These are phyloP conservation scores for Boletus bicolor DNA, from an alignment of 768 basidiomycete species.

Conservation along the genomic window DNA sequence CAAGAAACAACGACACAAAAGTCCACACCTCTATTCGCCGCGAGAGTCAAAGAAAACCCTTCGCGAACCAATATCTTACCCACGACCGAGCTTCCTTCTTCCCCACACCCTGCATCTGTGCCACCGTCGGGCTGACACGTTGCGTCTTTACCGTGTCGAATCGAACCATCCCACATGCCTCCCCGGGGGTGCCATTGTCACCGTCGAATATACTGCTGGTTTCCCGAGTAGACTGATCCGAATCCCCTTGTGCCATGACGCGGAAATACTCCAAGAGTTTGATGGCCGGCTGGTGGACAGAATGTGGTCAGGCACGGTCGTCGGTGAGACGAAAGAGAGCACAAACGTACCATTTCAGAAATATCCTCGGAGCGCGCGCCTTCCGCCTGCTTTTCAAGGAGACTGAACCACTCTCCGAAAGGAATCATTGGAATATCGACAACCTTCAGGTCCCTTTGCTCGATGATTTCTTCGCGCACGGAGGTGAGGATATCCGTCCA, in stretches of 20 bases:
- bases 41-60: not conserved
- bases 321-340: not conserved
- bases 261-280: conserved; percentile 32
- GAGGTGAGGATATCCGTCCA: conserved; percentile 30
- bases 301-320: not conserved
- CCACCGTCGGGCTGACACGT: not conserved
- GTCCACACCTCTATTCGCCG: not conserved
- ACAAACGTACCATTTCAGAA: not conserved
- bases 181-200: not conserved
- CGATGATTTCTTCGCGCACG: conserved; percentile 17
- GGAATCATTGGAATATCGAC: conserved; percentile 23
- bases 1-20: too few relatives aligned
- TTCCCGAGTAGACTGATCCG: not conserved
- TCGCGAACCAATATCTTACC: conserved; percentile 3
- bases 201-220: too few relatives aligned
- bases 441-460: conserved; percentile 5
- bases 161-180: not conserved
- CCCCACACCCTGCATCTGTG: not conserved
- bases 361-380: conserved; percentile 5
- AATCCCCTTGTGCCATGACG: not conserved
- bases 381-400: conserved; percentile 26
- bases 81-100: conserved; percentile 1
- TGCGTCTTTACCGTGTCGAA: not conserved
- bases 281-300: conserved; percentile 28
- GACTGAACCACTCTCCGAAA: conserved; percentile 30